Base-by-base conservation (phyloP, 106 monocot species). In the Apostasia ramifera region DNA sequence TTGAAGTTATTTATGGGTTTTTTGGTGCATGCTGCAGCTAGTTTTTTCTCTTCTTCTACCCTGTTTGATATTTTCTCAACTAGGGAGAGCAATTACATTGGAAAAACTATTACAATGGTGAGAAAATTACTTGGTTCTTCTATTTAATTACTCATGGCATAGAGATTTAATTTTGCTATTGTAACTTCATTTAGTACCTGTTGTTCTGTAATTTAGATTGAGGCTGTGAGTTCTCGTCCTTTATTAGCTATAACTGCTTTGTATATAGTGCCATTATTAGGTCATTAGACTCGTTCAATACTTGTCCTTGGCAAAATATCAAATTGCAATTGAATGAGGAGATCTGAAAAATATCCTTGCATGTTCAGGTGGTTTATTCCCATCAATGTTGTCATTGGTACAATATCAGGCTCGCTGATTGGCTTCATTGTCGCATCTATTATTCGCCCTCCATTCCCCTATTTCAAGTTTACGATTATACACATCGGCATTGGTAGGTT, bases 281-380 rank as follows among this genome's bases (percentile, higher is more conserved):
- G 26, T 26, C 26, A 26, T 26, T 26, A 26, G 26, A 26, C 26
- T 26, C 26, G 26, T 26, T 26, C 26, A 26, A 26, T 26, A 26
- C 26, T 26, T 26, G 26, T 26, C 26, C 26, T 26, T 26, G 26
- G 26, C 26, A 26, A 26, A 26, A 26, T 26, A 15, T 37, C 14
- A 65, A 47, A 48, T 65, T 48, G 48, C 9, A 14, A 48, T 48
- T 26, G 47, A 65, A 14, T n/a, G 8, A 54, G 11, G 54, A 53
- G 53, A 26, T 26, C 57, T 70, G 26, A 70, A 4, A 42, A 44
- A 51, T 67, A 10, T 1, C 59, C 40, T 71, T 76, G n/a, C 26
- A 64, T 78, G 78, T 79, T 63, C 83, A 95, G 95, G 95, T 95
- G 95, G 95, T 95, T 78, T 73, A 92, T 95, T 74, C 95, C 95